Evolutionary conservation across 2,329 filamentous ascomycete genomes (phyloP).

Genomic region (Emydomyces testavorans): DNA sequence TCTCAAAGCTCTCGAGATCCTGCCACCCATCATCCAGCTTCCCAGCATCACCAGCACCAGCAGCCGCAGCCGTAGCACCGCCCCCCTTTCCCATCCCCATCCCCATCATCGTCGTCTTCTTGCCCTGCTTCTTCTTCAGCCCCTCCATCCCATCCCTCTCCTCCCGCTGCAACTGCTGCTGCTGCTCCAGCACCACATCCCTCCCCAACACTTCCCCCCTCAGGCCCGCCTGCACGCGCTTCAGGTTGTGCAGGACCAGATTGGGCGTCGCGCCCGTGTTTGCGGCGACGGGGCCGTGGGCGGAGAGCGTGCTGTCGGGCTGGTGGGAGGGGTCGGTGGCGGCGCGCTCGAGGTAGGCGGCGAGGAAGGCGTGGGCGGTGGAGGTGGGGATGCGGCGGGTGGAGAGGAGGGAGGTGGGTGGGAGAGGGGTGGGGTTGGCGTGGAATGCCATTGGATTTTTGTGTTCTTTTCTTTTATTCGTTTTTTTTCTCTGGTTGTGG

Average conservation of each 20-base stretch:
- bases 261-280: conserved; percentile 33
- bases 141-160: conserved; percentile 14
- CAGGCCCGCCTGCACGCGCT: conserved; percentile 36
- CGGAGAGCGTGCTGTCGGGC: conserved; percentile 35
- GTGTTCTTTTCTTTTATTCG: conserved; percentile 13
- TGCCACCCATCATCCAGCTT: conserved; percentile 18
- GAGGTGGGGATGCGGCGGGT: conserved; percentile 29
- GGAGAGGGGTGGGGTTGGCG: conserved; percentile 27
- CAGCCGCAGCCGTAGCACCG: not conserved
- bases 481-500: too few relatives aligned
- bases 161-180: conserved; percentile 19
- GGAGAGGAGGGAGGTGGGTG: conserved; percentile 29
- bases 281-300: conserved; percentile 34
- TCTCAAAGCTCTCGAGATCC: conserved; percentile 25
- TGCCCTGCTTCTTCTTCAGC: conserved; percentile 25
- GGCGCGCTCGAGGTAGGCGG: conserved; percentile 34
- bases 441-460: conserved; percentile 26
- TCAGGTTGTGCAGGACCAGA: conserved; percentile 35
- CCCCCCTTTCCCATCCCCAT: conserved; percentile 25
- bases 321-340: conserved; percentile 34
- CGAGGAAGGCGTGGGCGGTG: conserved; percentile 33
- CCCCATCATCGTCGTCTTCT: conserved; percentile 22
- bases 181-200: conserved; percentile 31
- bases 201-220: conserved; percentile 33
- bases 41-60: not conserved